Base-by-base conservation (phyloP, 225 moss, liverwort and hornwort species). In the Takakia lepidozioides region DNA sequence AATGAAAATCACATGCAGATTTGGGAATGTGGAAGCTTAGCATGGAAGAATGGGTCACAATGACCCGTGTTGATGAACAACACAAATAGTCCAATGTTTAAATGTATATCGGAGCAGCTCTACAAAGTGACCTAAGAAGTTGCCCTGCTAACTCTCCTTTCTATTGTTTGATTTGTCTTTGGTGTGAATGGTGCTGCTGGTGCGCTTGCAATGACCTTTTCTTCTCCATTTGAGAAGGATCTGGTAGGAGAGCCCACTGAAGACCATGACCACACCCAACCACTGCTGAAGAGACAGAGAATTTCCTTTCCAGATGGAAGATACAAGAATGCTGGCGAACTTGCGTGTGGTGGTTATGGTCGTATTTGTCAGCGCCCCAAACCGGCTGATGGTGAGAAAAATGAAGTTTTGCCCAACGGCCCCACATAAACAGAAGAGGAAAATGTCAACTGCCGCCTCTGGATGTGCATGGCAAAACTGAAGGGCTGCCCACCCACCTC, bases 361-460 rank as follows among this genome's bases (percentile, higher is more conserved):
- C 46, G 98, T 98, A 61, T 87, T 91, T 2, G 98, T 91, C 25
- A 98, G 74, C 13, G 91, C 69, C 30, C 98, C 98, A 14, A 98
- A 98, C 22, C 65, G 60, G 48, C 90, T 98, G 57, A 98, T 98
- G 5, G 91, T 98, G 39, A 98, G 62, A 59, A 98, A 91, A 60
- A 98, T 98, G 73, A 98, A 98, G 60, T 91, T 98, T 61, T 98
- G 98, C n/a, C 98, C 98, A 11, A 98, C 69, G 1, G 87, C 91
- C 40, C 98, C 98, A 39, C 98, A 98, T 0, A 98, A 59, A 25
- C 98, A 98, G 51, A 91, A 98, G 55, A 98, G 68, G 25, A 91
- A 40, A 25, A 98, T 87, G 56, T 98, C 98, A 75, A 83, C 85
- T 2, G 83, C 85, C 0, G 91, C 98, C 22, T 71, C 75, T 2